phyloP scores from a whole-genome alignment of 2,329 filamentous ascomycete species.

The Penicillium glabrum region DNA sequence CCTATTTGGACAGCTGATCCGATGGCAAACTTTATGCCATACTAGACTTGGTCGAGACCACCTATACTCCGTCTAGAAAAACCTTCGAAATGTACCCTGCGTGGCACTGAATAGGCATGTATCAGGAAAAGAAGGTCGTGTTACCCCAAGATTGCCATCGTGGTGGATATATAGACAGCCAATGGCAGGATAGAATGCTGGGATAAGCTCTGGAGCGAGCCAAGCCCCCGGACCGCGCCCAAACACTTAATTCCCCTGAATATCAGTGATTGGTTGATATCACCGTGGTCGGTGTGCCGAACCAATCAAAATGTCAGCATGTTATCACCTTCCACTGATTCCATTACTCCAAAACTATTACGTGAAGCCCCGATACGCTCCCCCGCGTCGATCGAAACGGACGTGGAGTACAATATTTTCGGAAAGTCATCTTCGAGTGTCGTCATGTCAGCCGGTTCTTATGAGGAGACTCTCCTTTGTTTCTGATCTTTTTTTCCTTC shows the following conservation, averaged over 20 bases:
- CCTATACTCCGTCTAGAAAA: too few relatives aligned
- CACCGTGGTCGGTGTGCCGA: conserved; percentile 11
- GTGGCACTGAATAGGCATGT: too few relatives aligned
- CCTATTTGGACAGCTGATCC: conserved; percentile 1
- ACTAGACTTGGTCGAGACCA: not conserved
- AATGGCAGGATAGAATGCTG: not conserved
- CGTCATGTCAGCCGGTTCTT: conserved; percentile 8
- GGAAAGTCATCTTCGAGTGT: conserved; percentile 20
- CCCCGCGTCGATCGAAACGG: not conserved
- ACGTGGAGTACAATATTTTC: not conserved
- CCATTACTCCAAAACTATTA: conserved; percentile 17
- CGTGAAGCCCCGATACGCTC: conserved; percentile 11
- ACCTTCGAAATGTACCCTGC: too few relatives aligned
- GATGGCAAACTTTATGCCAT: not conserved
- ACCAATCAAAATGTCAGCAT: conserved; percentile 11
- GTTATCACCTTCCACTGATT: conserved; percentile 11
- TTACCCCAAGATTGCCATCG: conserved; percentile 3
- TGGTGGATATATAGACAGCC: not conserved
- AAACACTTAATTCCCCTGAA: not conserved
- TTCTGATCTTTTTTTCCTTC: not conserved
- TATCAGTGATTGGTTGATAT: conserved; percentile 8
- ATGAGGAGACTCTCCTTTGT: not conserved
- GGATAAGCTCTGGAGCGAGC: conserved; percentile 6
- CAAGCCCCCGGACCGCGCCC: conserved; percentile 1
- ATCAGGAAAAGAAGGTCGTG: not conserved